A percentile compares a stretch with the other conserved stretches of the same genome.
Conservation (phyloP, 495 filamentous ascomycete genomes). For the Xylaria flabelliformis region DNA sequence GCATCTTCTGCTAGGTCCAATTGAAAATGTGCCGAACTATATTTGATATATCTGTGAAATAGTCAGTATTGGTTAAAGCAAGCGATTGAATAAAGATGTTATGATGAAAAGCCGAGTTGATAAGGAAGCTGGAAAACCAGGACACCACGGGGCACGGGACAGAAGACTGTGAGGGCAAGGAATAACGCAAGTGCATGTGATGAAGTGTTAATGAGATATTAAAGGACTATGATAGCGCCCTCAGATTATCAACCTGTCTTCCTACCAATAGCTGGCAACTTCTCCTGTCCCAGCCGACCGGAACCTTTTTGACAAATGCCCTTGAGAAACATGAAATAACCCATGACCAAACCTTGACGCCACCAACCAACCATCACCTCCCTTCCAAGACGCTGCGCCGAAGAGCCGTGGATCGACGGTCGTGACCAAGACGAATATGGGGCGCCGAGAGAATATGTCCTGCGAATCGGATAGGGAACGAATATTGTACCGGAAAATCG, state of each 20-base stretch:
- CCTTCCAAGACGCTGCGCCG: slow-evolving; percentile 23
- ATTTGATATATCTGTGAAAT: neutral
- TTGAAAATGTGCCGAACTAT: neutral
- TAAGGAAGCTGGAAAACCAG: neutral
- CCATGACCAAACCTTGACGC: slow-evolving; percentile 30
- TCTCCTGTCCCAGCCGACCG: slow-evolving; percentile 26
- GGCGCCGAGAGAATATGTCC: slow-evolving; percentile 17
- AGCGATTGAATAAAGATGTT: neutral
- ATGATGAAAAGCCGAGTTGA: neutral
- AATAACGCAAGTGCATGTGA: slow-evolving; percentile 22
- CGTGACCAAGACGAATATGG: slow-evolving; percentile 19
- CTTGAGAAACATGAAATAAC: slow-evolving; percentile 24
- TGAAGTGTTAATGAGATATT: slow-evolving; percentile 28
- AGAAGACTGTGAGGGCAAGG: slow-evolving; percentile 16
- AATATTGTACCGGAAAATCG: slow-evolving; percentile 24
- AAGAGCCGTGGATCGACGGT: slow-evolving; percentile 18
- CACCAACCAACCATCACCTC: slow-evolving; percentile 27
- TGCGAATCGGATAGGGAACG: slow-evolving; percentile 16
- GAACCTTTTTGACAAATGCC: slow-evolving; percentile 26
- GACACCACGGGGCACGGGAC: slow-evolving; percentile 23
- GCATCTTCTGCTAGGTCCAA: neutral
- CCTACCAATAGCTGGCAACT: slow-evolving; percentile 25
- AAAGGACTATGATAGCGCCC: slow-evolving; percentile 23
- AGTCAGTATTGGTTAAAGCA: slow-evolving; percentile 12
- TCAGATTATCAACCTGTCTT: slow-evolving; percentile 27